Conservation (phyloP, 2,329 filamentous ascomycete genomes). For the Daldinia sp. region DNA sequence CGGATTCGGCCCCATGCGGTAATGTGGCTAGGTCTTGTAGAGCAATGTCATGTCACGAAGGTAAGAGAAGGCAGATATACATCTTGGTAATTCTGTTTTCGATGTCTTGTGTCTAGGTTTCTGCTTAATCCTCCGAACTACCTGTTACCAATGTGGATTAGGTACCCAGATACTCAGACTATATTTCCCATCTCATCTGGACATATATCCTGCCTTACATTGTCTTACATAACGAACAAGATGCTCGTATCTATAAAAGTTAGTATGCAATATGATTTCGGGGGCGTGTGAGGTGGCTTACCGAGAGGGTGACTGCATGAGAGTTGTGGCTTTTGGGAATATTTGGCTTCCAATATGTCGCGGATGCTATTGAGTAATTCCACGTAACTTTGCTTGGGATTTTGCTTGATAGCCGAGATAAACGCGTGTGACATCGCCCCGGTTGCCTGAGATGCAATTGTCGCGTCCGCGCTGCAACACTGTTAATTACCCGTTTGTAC, state of each 20-base stretch:
- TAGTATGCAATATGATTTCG: constrained; percentile 32
- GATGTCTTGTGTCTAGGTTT: neutral
- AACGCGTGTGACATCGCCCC: constrained; percentile 99
- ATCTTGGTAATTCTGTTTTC: neutral
- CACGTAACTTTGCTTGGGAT: constrained; percentile 98
- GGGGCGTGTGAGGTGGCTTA: constrained; percentile 61
- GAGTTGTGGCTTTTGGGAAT: constrained; percentile 94
- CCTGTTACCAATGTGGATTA: neutral
- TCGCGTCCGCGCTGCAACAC: constrained; percentile 82
- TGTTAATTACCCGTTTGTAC: constrained; percentile 1
- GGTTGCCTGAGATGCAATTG: constrained; percentile 88
- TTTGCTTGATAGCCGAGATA: constrained; percentile 91
- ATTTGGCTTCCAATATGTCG: constrained; percentile 88
- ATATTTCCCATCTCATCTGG: neutral
- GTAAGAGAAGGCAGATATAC: neutral
- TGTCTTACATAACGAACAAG: constrained; percentile 69
- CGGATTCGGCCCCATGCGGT: neutral
- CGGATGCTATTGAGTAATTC: constrained; percentile 96
- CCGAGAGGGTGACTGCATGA: constrained; percentile 97
- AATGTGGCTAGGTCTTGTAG: neutral
- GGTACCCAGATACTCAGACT: neutral
- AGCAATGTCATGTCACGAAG: neutral
- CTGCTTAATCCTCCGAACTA: neutral
- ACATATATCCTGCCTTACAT: neutral
- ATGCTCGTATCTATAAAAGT: constrained; percentile 68